phyloP scores from a whole-genome alignment of 257 asterid species.

The Schizonepeta tenuifolia region DNA sequence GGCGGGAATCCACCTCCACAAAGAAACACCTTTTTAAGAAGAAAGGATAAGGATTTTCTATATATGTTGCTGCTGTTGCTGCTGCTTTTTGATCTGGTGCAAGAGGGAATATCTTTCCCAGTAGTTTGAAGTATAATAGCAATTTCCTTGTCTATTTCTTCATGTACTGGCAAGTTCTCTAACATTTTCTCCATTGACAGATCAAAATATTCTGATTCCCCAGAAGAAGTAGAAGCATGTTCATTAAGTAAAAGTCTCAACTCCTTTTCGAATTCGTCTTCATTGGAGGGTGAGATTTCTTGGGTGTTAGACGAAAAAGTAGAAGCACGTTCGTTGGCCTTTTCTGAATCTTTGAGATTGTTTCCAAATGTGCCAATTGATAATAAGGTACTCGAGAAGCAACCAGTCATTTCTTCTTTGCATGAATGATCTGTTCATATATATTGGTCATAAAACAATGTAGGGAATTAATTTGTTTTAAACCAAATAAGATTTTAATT shows the following conservation, averaged over 20 bases:
- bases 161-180: constrained; percentile 25
- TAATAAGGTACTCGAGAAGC: constrained; percentile 64
- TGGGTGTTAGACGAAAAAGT: no score
- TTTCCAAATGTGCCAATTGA: constrained; percentile 76
- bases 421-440: constrained; percentile 33
- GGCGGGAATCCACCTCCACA: constrained; percentile 44
- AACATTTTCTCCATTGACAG: constrained; percentile 39
- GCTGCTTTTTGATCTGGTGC: no score
- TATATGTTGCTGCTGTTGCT: constrained; percentile 38
- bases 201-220: constrained; percentile 39
- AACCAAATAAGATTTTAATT: no score
- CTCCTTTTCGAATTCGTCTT: constrained; percentile 5
- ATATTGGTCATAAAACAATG: background rate
- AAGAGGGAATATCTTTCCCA: constrained; percentile 36
- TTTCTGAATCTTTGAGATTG: background rate
- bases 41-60: constrained; percentile 50
- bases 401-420: constrained; percentile 54
- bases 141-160: constrained; percentile 20
- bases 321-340: background rate
- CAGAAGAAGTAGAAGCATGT: constrained; percentile 27
- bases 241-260: constrained; percentile 33
- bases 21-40: constrained; percentile 55
- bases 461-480: no score
- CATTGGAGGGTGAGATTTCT: background rate
- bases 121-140: background rate